A percentile compares a stretch with the other conserved stretches of the same genome.
Evolutionary conservation across 2,329 filamentous ascomycete species (phyloP).

Genomic region (Nigrospora sphaerica): DNA sequence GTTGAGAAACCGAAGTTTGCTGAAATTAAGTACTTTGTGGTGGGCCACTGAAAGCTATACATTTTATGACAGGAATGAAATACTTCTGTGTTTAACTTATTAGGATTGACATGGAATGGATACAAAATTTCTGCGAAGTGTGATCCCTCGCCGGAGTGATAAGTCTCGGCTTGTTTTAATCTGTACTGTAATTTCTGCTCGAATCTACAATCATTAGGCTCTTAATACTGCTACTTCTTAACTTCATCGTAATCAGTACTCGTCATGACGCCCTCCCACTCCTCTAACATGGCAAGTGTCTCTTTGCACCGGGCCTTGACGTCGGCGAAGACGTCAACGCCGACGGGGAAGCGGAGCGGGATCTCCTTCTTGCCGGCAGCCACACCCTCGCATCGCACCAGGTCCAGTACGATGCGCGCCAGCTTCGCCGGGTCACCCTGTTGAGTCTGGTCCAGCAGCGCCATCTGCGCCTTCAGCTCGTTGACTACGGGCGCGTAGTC

Average conservation of each 20-base stretch:
- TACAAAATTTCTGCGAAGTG: too few relatives aligned
- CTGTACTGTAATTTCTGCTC: too few relatives aligned
- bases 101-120: too few relatives aligned
- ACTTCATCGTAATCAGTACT: slow-evolving; percentile 9
- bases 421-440: slow-evolving; percentile 8
- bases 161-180: too few relatives aligned
- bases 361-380: slow-evolving; percentile 7
- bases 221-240: too few relatives aligned
- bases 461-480: slow-evolving; percentile 1
- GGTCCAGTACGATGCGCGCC: neutral
- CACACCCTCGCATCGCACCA: slow-evolving; percentile 7
- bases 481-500: slow-evolving; percentile 7
- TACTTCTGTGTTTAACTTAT: too few relatives aligned
- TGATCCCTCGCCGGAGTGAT: too few relatives aligned
- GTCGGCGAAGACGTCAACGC: slow-evolving; percentile 5
- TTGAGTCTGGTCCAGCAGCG: slow-evolving; percentile 7
- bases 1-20: too few relatives aligned
- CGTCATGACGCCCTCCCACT: slow-evolving; percentile 8
- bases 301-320: slow-evolving; percentile 10
- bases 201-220: too few relatives aligned
- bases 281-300: slow-evolving; percentile 4
- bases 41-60: too few relatives aligned
- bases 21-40: too few relatives aligned
- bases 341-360: slow-evolving; percentile 9
- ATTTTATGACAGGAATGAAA: too few relatives aligned